phyloP scores from a whole-genome alignment of 2,329 filamentous ascomycete species.

The Dothistroma septosporum region DNA sequence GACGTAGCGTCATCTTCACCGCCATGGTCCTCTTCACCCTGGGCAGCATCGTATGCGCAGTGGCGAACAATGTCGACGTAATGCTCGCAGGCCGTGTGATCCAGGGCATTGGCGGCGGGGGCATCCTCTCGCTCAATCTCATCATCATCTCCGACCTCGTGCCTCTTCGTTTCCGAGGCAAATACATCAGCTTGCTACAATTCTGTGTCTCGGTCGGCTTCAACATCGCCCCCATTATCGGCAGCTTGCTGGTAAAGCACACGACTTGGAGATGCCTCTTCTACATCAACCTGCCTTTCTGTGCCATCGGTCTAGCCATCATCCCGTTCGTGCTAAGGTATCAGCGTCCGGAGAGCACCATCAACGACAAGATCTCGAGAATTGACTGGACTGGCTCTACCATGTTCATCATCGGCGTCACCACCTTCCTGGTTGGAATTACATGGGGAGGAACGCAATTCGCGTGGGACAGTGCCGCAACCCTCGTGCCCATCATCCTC shows the following conservation, averaged over 20 bases:
- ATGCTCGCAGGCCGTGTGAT: constrained; percentile 43
- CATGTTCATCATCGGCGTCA: constrained; percentile 25
- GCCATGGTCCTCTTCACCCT: constrained; percentile 45
- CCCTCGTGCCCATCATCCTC: constrained; percentile 34
- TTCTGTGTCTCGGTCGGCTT: constrained; percentile 34
- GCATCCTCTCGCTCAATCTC: constrained; percentile 41
- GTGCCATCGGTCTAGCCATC: constrained; percentile 30
- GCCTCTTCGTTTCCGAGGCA: constrained; percentile 22
- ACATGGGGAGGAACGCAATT: constrained; percentile 37
- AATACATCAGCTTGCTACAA: constrained; percentile 25
- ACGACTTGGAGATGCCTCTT: constrained; percentile 36
- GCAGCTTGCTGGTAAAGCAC: constrained; percentile 25
- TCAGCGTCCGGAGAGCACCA: constrained; percentile 37
- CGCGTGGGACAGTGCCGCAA: constrained; percentile 36
- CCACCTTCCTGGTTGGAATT: constrained; percentile 31
- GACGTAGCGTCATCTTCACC: constrained; percentile 42
- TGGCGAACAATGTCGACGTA: constrained; percentile 36
- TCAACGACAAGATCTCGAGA: constrained; percentile 18
- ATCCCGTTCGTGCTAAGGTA: constrained; percentile 48
- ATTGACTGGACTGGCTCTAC: constrained; percentile 28
- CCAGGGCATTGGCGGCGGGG: constrained; percentile 48
- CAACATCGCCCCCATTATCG: constrained; percentile 34
- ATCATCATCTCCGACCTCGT: constrained; percentile 44
- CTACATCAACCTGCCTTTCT: constrained; percentile 39
- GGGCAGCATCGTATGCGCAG: constrained; percentile 45